These are phyloP conservation scores for Sequoia sempervirens DNA, from an alignment of 75 land plant species.

Conservation along the genomic window DNA sequence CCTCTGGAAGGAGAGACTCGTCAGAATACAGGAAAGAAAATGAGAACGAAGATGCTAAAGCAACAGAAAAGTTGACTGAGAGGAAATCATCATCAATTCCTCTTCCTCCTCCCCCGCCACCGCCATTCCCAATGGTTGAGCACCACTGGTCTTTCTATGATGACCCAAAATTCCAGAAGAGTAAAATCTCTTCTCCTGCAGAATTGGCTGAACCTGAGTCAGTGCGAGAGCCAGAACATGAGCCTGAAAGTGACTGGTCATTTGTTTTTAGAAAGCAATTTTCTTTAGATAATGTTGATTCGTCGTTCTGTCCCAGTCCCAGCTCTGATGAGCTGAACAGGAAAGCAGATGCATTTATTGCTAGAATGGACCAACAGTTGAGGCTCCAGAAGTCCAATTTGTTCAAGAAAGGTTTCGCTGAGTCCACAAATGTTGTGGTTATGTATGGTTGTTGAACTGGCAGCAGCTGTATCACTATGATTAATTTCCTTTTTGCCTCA, in stretches of 20 bases:
- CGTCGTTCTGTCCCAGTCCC: background rate
- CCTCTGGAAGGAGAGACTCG: too few relatives aligned
- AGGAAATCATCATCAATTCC: too few relatives aligned
- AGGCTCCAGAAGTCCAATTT: background rate
- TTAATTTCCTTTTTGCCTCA: background rate
- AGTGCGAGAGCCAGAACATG: background rate
- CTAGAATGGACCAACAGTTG: background rate
- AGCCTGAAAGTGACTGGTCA: background rate
- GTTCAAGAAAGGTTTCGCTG: background rate
- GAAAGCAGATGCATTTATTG: too few relatives aligned
- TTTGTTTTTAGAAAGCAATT: conserved; percentile 1
- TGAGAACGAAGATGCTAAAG: too few relatives aligned
- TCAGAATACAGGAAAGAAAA: too few relatives aligned
- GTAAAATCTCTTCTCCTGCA: too few relatives aligned
- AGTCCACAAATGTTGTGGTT: background rate
- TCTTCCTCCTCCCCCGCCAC: too few relatives aligned
- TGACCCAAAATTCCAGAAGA: too few relatives aligned
- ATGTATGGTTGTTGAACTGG: background rate
- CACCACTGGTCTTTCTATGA: too few relatives aligned
- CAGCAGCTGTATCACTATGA: too few relatives aligned
- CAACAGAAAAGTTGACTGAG: too few relatives aligned
- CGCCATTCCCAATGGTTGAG: too few relatives aligned
- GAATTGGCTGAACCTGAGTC: background rate
- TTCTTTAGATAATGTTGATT: background rate
- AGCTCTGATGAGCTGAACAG: background rate